phyloP scores from a whole-genome alignment of 1,284 basidiomycete genomes.

The Austropuccinia psidii region DNA sequence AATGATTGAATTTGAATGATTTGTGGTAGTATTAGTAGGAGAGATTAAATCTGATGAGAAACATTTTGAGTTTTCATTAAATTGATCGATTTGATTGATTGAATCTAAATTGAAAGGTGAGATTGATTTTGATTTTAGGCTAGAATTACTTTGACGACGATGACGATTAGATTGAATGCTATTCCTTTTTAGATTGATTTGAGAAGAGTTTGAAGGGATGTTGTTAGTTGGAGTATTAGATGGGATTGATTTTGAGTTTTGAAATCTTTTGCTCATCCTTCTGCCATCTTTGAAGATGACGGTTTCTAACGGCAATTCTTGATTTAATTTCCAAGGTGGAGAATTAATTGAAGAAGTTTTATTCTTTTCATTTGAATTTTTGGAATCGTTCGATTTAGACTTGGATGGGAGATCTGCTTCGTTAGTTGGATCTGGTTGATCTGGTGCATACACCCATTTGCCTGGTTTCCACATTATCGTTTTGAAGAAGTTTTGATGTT shows the following conservation, averaged over 20 bases:
- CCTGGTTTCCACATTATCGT: conserved; percentile 30
- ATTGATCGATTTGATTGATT: not conserved
- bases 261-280: conserved; percentile 17
- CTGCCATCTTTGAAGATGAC: conserved; percentile 29
- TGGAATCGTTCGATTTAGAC: not conserved
- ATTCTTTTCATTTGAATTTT: not conserved
- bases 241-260: not conserved
- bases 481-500: too few species aligned
- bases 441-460: conserved; percentile 24
- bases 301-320: conserved; percentile 23
- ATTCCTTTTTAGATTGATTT: not conserved
- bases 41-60: too few species aligned
- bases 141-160: not conserved
- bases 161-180: too few species aligned
- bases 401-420: not conserved
- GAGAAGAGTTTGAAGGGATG: not conserved
- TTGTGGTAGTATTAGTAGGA: not conserved
- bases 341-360: not conserved
- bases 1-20: not conserved
- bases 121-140: not conserved
- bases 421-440: not conserved
- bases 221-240: not conserved
- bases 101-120: not conserved
- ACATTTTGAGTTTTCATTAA: not conserved
- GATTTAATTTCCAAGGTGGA: conserved; percentile 29